Percentiles rank a stretch among this genome's conserved stretches.
Conservation (phyloP, 352 stramenopile genomes). For the Globisporangium canariense region DNA sequence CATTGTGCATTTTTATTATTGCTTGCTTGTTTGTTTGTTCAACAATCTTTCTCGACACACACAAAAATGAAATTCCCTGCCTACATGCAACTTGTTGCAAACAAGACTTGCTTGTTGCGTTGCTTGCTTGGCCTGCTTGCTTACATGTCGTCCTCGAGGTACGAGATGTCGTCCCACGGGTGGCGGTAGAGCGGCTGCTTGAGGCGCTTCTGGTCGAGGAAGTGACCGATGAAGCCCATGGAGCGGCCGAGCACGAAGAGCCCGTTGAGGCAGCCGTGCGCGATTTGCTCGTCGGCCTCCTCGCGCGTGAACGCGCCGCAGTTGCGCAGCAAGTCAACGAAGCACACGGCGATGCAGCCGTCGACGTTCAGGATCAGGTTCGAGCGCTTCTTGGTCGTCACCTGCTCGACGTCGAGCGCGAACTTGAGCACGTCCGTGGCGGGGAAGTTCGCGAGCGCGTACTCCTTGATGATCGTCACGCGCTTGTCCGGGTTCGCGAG, state of each 20-base stretch:
- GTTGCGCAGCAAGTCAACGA: slow-evolving; percentile 94
- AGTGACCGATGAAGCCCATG: slow-evolving; percentile 94
- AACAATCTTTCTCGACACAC: neutral
- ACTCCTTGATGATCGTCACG: slow-evolving; percentile 96
- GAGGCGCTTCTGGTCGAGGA: slow-evolving; percentile 96
- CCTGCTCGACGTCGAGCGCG: slow-evolving; percentile 93
- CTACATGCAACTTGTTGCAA: neutral
- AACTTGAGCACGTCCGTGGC: slow-evolving; percentile 94
- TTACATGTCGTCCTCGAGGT: slow-evolving; percentile 87
- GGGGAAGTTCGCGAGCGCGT: slow-evolving; percentile 92
- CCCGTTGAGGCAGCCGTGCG: slow-evolving; percentile 95
- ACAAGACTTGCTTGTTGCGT: neutral
- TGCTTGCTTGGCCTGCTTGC: neutral
- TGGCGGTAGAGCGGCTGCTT: slow-evolving; percentile 97
- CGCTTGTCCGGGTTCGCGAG: slow-evolving; percentile 95
- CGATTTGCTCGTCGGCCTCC: slow-evolving; percentile 93
- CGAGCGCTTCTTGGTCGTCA: slow-evolving; percentile 96
- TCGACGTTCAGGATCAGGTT: slow-evolving; percentile 98
- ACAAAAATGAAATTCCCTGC: slow-evolving; percentile 3
- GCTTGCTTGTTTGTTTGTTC: neutral
- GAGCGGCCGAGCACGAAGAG: slow-evolving; percentile 86
- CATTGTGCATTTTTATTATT: neutral
- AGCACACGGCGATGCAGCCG: slow-evolving; percentile 95
- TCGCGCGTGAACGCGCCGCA: slow-evolving; percentile 88
- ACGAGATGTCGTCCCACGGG: slow-evolving; percentile 97